Evolutionary conservation across 169 alveolate genomes (phyloP), one percentile per base, ranked within the genome.

Genomic region (Plasmodium vinckei): DNA sequence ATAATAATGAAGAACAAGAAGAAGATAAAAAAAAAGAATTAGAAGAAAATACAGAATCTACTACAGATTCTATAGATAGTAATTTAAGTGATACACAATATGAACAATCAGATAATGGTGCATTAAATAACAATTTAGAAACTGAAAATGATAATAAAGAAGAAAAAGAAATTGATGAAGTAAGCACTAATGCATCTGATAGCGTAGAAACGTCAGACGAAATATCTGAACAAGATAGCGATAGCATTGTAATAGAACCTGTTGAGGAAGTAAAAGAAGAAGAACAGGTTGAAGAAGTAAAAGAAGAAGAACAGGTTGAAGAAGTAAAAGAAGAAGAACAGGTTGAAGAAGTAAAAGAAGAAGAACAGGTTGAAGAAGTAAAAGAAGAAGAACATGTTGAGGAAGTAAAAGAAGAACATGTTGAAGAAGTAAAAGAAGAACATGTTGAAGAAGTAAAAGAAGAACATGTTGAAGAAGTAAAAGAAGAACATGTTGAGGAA

Each of bases 311-410:
- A 19, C n/a, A 10, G 25, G 87, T 46, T 5, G 59, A 1, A 27
- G 86, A 72, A 54, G 42, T 23, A 15, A n/a, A n/a, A n/a, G n/a
- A n/a, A n/a, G n/a, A n/a, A n/a, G 86, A 23, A 25, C 57, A 4
- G 4, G 86, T 53, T 19, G 13, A 2, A 1, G 39, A 25, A 1
- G 70, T 9, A 44, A 47, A 72, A 13, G 44, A 13, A 27, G 60
- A 12, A 9, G 75, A 9, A 68, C 5, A 17, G 15, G 57, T 17
- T 13, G 12, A 0, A 53, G 69, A 17, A 59, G 17, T 5, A 0
- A n/a, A n/a, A n/a, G n/a, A n/a, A n/a, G n/a, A n/a, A n/a, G 23
- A 33, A 25, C 23, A 10, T 25, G 5, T 25, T 63, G 72, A 12
- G 25, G 54, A 64, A 33, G 53, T 5, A n/a, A 33, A 13, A n/a